Evolutionary conservation across 345 rosid species (phyloP), one percentile per base, ranked within the genome.

Genomic region (Brassica cretica): DNA sequence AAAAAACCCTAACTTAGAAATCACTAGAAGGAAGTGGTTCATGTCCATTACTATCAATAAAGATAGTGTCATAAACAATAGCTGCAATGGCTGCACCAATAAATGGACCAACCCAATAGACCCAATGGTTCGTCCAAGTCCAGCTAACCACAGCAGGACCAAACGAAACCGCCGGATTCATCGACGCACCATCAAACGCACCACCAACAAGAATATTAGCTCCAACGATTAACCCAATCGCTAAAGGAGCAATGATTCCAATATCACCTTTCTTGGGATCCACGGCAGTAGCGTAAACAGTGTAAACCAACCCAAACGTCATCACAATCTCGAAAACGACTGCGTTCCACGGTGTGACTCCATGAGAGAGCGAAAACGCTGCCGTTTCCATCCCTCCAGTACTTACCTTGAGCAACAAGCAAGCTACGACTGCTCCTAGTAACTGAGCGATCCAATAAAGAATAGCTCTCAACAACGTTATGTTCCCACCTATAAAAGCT

Each of bases 111-210:
- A 87, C 85, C 97, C 98, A 94, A 87, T 92, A 94, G 70, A 92
- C 91, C 97, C 98, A 90, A 82, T 94, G 97, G 81, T 81, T 84
- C 16, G 84, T 82, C 98, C 98, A 92, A n/a, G 88, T 84, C 98
- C 96, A 89, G 89, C 97, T 90, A 65, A 92, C 97, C 62, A 94
- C 89, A 0, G 98, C 98, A 0, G 98, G 98, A 15, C 98, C 98
- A 61, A 92, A 94, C 3, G 96, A 87, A 27, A 94, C 97, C 0
- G 98, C 98, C 0, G 97, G 98, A 86, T 94, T 94, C 97, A 92
- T 94, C 2, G 98, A 88, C 3, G 94, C 98, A 15, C 97, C 97
- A 7, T 89, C 94, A 9, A 94, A 94, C 18, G 97, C 93, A 29
- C 96, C 96, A 49, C 98, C 98, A 1, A 86, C 97, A 68, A 94